These are phyloP conservation scores for Chytriomyces sp. DNA, from an alignment of 192 early-diverging fungal species.

Conservation along the genomic window DNA sequence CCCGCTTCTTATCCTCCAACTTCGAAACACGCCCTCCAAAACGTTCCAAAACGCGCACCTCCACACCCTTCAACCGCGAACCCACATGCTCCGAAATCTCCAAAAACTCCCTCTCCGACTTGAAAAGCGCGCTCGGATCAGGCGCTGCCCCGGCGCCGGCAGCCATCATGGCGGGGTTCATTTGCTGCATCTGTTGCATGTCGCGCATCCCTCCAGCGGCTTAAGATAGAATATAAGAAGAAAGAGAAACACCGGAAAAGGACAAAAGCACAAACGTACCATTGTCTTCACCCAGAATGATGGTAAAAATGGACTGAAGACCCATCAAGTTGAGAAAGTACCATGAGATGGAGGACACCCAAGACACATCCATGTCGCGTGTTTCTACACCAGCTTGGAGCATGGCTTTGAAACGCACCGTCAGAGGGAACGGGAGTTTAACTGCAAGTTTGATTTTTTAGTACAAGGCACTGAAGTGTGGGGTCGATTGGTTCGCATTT, in stretches of 20 bases:
- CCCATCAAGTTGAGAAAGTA: constrained; percentile 99
- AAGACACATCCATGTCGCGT: constrained; percentile 93
- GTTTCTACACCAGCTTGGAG: constrained; percentile 95
- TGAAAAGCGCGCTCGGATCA: constrained; percentile 81
- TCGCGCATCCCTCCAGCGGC: constrained; percentile 84
- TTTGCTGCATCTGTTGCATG: constrained; percentile 89
- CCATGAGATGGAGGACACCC: constrained; percentile 97
- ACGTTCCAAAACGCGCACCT: constrained; percentile 72
- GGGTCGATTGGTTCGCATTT: too few relatives aligned
- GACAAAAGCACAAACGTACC: constrained; percentile 44
- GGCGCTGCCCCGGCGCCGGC: constrained; percentile 72
- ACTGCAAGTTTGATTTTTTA: too few relatives aligned
- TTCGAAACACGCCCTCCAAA: constrained; percentile 18
- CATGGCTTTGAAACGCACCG: constrained; percentile 97
- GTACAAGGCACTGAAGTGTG: too few relatives aligned
- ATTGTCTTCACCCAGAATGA: constrained; percentile 90
- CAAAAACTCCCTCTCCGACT: constrained; percentile 86
- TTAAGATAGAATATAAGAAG: constrained; percentile 23
- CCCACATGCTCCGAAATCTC: constrained; percentile 80
- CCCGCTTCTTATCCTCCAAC: background rate
- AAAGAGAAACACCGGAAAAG: constrained; percentile 13
- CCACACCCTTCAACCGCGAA: constrained; percentile 73
- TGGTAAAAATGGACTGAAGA: constrained; percentile 84
- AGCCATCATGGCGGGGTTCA: constrained; percentile 68
- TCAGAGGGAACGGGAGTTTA: constrained; percentile 95